Evolutionary conservation across 1,284 basidiomycete species (phyloP).

Genomic region (Phellinidium pouzarii): DNA sequence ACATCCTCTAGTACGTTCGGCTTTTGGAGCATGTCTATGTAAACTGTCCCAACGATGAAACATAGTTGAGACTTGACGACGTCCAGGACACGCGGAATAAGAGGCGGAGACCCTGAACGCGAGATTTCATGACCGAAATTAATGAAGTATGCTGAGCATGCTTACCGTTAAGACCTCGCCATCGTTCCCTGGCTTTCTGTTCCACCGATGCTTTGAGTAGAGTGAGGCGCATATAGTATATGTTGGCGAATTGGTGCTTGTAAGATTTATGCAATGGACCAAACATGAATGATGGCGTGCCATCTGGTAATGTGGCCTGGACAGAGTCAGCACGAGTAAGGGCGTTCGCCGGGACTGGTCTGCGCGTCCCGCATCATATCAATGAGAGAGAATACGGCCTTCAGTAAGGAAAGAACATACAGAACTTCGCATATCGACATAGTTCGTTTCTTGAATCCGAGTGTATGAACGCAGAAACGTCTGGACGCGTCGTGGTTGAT

Average conservation of each 20-base stretch:
- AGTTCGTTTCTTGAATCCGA: background rate
- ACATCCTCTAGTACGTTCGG: slow-evolving; percentile 96
- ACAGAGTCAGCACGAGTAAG: background rate
- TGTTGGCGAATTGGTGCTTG: slow-evolving; percentile 88
- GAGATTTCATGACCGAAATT: background rate
- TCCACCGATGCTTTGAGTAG: slow-evolving; percentile 59
- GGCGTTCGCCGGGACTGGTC: slow-evolving; percentile 6
- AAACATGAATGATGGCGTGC: slow-evolving; percentile 15
- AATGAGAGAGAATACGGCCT: background rate
- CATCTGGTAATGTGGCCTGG: slow-evolving; percentile 5
- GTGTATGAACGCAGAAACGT: too few species aligned
- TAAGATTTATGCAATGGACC: slow-evolving; percentile 31
- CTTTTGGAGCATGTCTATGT: slow-evolving; percentile 97
- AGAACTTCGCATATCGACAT: background rate
- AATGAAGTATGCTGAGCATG: slow-evolving; percentile 8
- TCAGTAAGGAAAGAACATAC: background rate
- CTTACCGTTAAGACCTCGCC: slow-evolving; percentile 61
- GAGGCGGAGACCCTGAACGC: slow-evolving; percentile 56
- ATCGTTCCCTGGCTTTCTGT: slow-evolving; percentile 54
- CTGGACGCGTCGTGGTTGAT: too few species aligned
- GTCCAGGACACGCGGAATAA: slow-evolving; percentile 84
- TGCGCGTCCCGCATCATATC: slow-evolving; percentile 1
- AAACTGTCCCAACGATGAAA: slow-evolving; percentile 91
- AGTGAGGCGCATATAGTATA: slow-evolving; percentile 79
- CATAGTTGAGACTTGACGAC: slow-evolving; percentile 80